These are phyloP conservation scores for Conticribra guillardii DNA, from an alignment of 108 stramenopile genomes.

Conservation along the genomic window DNA sequence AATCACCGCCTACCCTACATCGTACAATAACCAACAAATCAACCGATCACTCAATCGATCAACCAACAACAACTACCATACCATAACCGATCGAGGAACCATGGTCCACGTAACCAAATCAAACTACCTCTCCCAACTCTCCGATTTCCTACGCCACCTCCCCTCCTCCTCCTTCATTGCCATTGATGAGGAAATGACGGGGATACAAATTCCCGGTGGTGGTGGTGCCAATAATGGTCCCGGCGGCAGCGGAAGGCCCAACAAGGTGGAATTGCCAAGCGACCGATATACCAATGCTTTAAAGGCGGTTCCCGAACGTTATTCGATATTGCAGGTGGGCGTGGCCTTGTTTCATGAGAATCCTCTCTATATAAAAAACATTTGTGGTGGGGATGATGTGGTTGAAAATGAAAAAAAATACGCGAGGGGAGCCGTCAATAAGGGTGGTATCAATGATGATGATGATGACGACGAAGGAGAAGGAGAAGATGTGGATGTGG, in stretches of 20 bases:
- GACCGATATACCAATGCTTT: constrained; percentile 50
- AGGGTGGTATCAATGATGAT: neutral
- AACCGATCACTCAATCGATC: too few relatives aligned
- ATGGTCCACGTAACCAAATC: constrained; percentile 69
- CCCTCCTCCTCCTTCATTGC: constrained; percentile 73
- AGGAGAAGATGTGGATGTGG: constrained; percentile 8
- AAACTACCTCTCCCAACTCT: constrained; percentile 59
- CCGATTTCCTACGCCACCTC: constrained; percentile 68
- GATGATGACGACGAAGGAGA: neutral
- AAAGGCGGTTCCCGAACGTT: constrained; percentile 71
- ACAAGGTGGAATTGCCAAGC: constrained; percentile 68
- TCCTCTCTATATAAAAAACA: constrained; percentile 17
- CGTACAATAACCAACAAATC: too few relatives aligned
- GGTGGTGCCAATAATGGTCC: too few relatives aligned
- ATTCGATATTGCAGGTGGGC: constrained; percentile 79
- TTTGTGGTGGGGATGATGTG: neutral
- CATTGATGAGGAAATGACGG: constrained; percentile 89
- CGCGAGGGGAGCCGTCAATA: neutral
- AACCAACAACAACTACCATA: too few relatives aligned
- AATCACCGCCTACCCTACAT: too few relatives aligned
- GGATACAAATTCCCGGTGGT: constrained; percentile 69
- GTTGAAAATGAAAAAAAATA: neutral
- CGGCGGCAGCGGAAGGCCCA: too few relatives aligned
- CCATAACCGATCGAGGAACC: neutral
- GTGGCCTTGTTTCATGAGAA: constrained; percentile 75